Evolutionary conservation across 257 asterid species (phyloP).

Genomic region (Scutellaria galericulata): DNA sequence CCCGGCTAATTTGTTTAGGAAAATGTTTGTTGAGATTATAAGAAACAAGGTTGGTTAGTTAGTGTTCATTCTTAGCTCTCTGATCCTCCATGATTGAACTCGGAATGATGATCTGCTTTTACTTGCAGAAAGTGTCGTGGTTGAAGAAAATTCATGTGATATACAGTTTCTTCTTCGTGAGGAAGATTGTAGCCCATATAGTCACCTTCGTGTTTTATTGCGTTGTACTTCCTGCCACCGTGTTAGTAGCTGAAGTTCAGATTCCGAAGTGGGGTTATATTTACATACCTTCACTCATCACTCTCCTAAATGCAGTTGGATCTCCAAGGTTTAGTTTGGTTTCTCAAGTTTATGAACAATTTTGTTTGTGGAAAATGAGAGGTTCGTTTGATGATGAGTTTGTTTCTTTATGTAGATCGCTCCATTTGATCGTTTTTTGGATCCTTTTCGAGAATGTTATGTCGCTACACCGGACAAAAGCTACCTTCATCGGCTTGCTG

Average conservation of each 20-base stretch:
- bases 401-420: conserved; percentile 49
- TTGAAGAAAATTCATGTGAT: conserved; percentile 91
- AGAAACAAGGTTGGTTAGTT: conserved; percentile 67
- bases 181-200: conserved; percentile 87
- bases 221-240: conserved; percentile 81
- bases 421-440: conserved; percentile 91
- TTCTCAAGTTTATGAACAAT: no score
- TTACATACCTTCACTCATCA: conserved; percentile 78
- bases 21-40: conserved; percentile 78
- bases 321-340: conserved; percentile 67
- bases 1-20: conserved; percentile 89
- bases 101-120: not conserved
- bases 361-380: no score
- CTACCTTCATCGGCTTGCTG: conserved; percentile 87
- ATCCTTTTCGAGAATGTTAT: conserved; percentile 92
- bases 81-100: not conserved
- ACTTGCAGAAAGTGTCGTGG: conserved; percentile 74
- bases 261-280: conserved; percentile 95
- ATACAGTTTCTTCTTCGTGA: conserved; percentile 90
- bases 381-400: not conserved
- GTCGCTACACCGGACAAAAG: conserved; percentile 92
- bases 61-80: not conserved
- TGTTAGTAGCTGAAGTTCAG: conserved; percentile 82
- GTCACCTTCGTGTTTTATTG: conserved; percentile 85
- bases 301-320: conserved; percentile 81